These are phyloP conservation scores for Monosporozyma solicola DNA, from an alignment of 805 yeast species.

Conservation along the genomic window DNA sequence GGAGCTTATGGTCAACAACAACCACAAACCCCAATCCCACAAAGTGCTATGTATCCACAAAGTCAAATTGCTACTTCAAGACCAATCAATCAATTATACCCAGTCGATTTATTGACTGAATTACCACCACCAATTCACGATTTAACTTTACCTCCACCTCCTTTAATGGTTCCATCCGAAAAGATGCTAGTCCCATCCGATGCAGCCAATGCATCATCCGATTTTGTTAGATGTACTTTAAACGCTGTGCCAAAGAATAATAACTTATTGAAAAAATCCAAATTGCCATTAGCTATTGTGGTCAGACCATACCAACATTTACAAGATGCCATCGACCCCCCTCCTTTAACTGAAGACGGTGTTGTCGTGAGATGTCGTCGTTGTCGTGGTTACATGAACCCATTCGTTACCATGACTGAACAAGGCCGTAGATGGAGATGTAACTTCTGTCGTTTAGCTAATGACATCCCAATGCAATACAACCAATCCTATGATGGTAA, in stretches of 20 bases:
- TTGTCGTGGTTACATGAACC: conserved; percentile 92
- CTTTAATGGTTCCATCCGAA: conserved; percentile 58
- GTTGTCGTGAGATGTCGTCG: conserved; percentile 89
- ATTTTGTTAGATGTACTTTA: conserved; percentile 76
- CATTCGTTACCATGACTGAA: conserved; percentile 71
- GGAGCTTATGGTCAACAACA: conserved; percentile 17
- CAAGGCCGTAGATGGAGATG: conserved; percentile 84
- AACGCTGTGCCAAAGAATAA: conserved; percentile 76
- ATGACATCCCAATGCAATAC: conserved; percentile 80
- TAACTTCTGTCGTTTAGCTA: conserved; percentile 80
- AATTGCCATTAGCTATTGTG: conserved; percentile 84
- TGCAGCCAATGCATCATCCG: conserved; percentile 58
- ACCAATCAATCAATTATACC: conserved; percentile 74
- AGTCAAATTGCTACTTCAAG: conserved; percentile 9
- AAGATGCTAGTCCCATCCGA: conserved; percentile 51
- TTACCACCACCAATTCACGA: conserved; percentile 88
- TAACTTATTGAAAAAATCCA: conserved; percentile 73
- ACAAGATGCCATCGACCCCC: conserved; percentile 56
- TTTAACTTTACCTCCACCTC: conserved; percentile 87
- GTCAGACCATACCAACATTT: conserved; percentile 82
- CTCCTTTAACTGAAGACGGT: conserved; percentile 73
- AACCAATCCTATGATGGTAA: conserved; percentile 37
- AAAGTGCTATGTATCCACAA: neutral
- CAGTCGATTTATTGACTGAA: conserved; percentile 75
- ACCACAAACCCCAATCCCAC: conserved; percentile 8